Conservation (phyloP, 2,329 filamentous ascomycete genomes). For the Incumbomyces lentus region DNA sequence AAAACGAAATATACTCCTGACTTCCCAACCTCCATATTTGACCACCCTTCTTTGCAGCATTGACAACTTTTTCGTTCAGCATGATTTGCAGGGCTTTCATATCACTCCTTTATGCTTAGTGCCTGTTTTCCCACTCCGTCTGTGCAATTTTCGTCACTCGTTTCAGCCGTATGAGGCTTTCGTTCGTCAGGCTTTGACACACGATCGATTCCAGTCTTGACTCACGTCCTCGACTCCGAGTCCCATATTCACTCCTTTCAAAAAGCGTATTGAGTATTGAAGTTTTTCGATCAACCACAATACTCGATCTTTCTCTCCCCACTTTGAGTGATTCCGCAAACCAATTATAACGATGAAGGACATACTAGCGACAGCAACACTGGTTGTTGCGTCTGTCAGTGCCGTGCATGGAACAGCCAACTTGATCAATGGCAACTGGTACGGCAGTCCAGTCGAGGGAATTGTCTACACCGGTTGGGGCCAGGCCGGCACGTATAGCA, state of each 20-base stretch:
- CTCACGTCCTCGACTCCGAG: too few species aligned
- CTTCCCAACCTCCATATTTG: constrained; percentile 1
- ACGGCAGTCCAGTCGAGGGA: constrained; percentile 49
- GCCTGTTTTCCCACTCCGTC: background rate
- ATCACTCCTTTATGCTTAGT: background rate
- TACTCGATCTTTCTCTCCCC: too few species aligned
- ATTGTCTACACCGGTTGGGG: constrained; percentile 59
- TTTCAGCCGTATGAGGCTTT: background rate
- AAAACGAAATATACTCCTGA: too few species aligned
- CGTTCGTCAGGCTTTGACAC: too few species aligned
- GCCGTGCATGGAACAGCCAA: constrained; percentile 16
- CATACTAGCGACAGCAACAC: background rate
- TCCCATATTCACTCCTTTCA: too few species aligned
- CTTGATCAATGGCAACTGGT: constrained; percentile 48
- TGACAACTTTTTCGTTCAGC: background rate
- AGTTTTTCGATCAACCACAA: too few species aligned
- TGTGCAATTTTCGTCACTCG: background rate
- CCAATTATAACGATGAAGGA: constrained; percentile 4
- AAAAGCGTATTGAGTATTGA: too few species aligned
- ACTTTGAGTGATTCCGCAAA: too few species aligned
- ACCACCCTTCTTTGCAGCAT: background rate
- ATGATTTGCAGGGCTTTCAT: background rate
- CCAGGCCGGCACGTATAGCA: constrained; percentile 52
- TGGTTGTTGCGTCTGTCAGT: constrained; percentile 15
- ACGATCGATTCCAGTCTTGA: too few species aligned